These are phyloP conservation scores for Termitomyces eurrhizus DNA, from an alignment of 768 basidiomycete genomes.

Conservation along the genomic window DNA sequence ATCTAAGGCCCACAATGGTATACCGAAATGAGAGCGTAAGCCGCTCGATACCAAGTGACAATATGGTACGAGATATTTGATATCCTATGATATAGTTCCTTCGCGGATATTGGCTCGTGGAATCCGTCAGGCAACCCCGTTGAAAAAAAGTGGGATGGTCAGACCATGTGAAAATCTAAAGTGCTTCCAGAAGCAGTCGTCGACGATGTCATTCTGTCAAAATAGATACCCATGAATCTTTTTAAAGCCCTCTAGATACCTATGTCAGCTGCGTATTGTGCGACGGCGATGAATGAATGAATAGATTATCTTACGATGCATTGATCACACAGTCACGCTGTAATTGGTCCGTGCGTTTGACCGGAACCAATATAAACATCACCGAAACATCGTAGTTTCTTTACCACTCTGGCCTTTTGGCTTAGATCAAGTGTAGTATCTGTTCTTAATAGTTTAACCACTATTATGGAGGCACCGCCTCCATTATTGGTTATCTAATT, in stretches of 20 bases:
- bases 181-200: background rate
- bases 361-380: slow-evolving; percentile 6
- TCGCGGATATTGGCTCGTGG: too few relatives aligned
- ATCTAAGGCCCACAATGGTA: background rate
- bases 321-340: background rate
- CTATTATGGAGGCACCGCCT: slow-evolving; percentile 55
- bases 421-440: slow-evolving; percentile 98
- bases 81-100: too few relatives aligned
- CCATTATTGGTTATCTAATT: slow-evolving; percentile 55
- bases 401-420: slow-evolving; percentile 93
- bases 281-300: too few relatives aligned
- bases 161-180: too few relatives aligned
- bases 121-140: background rate
- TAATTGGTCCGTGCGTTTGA: slow-evolving; percentile 11
- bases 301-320: too few relatives aligned
- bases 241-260: background rate
- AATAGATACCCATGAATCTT: background rate
- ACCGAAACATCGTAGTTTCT: slow-evolving; percentile 3
- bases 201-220: background rate
- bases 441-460: slow-evolving; percentile 87
- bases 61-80: too few relatives aligned
- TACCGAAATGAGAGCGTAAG: background rate
- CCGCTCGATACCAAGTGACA: background rate
- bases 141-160: background rate
- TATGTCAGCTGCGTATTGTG: background rate